Evolutionary conservation across 306 rosid genomes (phyloP).

Genomic region (Hippophae gyantsensis): DNA sequence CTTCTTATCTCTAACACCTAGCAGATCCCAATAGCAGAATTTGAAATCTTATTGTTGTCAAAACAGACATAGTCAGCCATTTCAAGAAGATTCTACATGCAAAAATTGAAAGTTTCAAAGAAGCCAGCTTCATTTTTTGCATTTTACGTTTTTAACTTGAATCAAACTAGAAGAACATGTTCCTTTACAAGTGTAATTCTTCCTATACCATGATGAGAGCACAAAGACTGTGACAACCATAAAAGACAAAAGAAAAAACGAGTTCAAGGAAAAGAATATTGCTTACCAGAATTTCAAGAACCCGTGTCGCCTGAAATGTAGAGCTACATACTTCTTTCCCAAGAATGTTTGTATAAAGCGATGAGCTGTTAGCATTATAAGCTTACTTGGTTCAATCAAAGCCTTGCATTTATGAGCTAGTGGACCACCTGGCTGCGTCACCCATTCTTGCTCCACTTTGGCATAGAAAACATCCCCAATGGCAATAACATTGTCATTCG

Average conservation of each 20-base stretch:
- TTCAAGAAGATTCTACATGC: not conserved
- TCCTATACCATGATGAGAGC: not conserved
- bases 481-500: slow-evolving; percentile 69
- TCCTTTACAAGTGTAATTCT: not conserved
- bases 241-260: not conserved
- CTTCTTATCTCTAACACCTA: no score
- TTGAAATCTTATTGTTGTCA: not conserved
- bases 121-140: not conserved
- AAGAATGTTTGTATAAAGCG: slow-evolving; percentile 93
- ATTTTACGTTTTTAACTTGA: not conserved
- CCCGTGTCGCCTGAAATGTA: slow-evolving; percentile 91
- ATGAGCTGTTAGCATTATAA: slow-evolving; percentile 80
- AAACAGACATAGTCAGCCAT: not conserved
- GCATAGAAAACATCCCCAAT: slow-evolving; percentile 91
- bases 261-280: not conserved
- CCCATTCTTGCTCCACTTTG: slow-evolving; percentile 71
- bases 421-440: slow-evolving; percentile 91
- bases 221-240: not conserved
- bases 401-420: slow-evolving; percentile 82
- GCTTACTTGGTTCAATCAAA: slow-evolving; percentile 65
- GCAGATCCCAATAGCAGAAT: no score
- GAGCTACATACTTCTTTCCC: slow-evolving; percentile 67
- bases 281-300: slow-evolving; percentile 89
- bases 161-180: slow-evolving; percentile 2
- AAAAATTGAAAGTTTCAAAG: not conserved